Percentiles rank a stretch among this genome's conserved stretches.
phyloP scores from a whole-genome alignment of 192 early-diverging fungal species.

The Gonapodya sp. region DNA sequence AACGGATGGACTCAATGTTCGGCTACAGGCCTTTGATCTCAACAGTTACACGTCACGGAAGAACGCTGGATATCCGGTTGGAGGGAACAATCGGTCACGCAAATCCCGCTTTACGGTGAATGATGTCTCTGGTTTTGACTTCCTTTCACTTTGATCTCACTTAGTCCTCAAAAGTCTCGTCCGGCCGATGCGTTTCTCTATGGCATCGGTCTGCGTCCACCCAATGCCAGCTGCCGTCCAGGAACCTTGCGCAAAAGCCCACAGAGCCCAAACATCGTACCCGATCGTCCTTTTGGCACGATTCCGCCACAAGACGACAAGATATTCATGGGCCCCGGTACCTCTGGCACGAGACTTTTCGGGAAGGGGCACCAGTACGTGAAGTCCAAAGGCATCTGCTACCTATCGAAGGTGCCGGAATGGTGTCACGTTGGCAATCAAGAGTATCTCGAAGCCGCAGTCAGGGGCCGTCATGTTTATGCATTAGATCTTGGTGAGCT shows the following conservation, averaged over 20 bases:
- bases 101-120: background rate
- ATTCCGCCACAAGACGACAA: background rate
- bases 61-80: background rate
- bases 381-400: background rate
- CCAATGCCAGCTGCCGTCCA: background rate
- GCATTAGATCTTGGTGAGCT: background rate
- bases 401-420: background rate
- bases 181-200: background rate
- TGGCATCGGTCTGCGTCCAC: background rate
- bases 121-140: background rate
- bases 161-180: background rate
- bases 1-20: background rate
- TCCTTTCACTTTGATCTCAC: background rate
- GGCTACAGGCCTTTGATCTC: background rate
- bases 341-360: background rate
- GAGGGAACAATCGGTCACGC: background rate
- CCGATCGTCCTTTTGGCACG: background rate
- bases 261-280: background rate
- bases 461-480: background rate
- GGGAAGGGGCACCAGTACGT: background rate
- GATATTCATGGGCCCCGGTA: background rate
- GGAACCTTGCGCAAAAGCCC: background rate
- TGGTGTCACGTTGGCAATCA: background rate
- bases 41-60: background rate
- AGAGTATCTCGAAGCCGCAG: background rate